Evolutionary conservation across 805 yeast genomes (phyloP).

Genomic region (Kuraishia molischiana): DNA sequence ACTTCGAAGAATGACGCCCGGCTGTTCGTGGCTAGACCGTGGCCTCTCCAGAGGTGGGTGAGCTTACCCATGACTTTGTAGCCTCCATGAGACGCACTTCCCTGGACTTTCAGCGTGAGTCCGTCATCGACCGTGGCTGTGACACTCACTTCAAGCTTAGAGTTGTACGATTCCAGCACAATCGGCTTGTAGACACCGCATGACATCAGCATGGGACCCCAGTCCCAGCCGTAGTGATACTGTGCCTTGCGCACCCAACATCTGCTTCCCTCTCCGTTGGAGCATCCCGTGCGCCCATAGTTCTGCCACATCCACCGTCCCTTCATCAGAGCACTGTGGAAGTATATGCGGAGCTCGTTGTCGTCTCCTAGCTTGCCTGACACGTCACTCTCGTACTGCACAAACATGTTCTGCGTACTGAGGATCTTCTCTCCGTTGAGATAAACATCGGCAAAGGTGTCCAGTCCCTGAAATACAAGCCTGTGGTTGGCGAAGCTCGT

Average conservation of each 20-base stretch:
- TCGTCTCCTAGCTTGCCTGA: slow-evolving; percentile 7
- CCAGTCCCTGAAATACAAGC: slow-evolving; percentile 32
- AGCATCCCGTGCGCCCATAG: slow-evolving; percentile 19
- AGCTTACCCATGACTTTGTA: background rate
- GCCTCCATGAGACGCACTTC: background rate
- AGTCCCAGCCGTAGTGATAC: slow-evolving; percentile 50
- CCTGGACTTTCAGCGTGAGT: background rate
- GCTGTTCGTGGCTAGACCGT: background rate
- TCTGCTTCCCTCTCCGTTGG: slow-evolving; percentile 34
- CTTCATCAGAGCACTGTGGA: slow-evolving; percentile 25
- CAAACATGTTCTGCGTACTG: slow-evolving; percentile 34
- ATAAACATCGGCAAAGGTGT: slow-evolving; percentile 29
- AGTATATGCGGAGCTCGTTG: slow-evolving; percentile 25
- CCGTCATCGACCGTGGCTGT: background rate
- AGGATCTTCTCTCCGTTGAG: slow-evolving; percentile 27
- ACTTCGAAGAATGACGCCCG: background rate
- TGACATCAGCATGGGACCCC: slow-evolving; percentile 38
- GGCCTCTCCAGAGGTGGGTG: background rate
- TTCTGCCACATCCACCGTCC: slow-evolving; percentile 24
- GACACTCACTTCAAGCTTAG: slow-evolving; percentile 4
- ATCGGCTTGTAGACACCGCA: slow-evolving; percentile 36
- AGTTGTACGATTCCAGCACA: slow-evolving; percentile 13
- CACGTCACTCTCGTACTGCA: slow-evolving; percentile 17
- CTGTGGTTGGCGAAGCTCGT: slow-evolving; percentile 7
- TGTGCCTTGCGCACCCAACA: slow-evolving; percentile 40